Base-by-base conservation (phyloP, 225 moss, liverwort and hornwort species). In the Asterella californica region DNA sequence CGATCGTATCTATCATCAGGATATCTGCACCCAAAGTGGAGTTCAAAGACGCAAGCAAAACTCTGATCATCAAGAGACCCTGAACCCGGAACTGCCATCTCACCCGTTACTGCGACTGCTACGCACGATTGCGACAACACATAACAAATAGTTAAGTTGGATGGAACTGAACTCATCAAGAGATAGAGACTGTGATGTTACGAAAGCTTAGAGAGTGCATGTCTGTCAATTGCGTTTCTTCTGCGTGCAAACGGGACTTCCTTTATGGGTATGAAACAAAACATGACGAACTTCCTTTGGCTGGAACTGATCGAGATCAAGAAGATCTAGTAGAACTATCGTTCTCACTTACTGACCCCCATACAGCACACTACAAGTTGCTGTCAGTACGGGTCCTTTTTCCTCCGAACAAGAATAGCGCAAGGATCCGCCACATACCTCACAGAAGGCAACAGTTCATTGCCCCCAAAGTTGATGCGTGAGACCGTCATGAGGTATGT, bases 401-500 rank as follows among this genome's bases (percentile, higher is more conserved):
- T 54, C 6, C 53, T 54, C n/a, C 14, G 8, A 38, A 19, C 32
- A 32, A 30, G 30, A 2, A 22, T 5, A 67, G 21, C 29, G 1
- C 30, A 27, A 67, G 37, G 67, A 11, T 37, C 33, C 8, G 30
- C 32, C 1, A 63, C 1, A 3, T 67, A 72, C 72, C 72, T 72
- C 0, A 72, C 6, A 10, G 72, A 12, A 27, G 72, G 72, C 47
- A 0, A 0, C 2, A 22, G 49, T 24, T 5, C 14, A 29, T 63
- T n/a, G 38, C 38, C 77, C 0, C 77, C 77, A 46, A 60, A 77
- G 33, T 77, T 64, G 38, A 77, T 61, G 36, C 77, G 77, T 42
- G 34, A 60, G 4, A 77, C 25, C 2, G 59, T 55, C 24, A 63
- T n/a, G 6, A 77, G 62, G 29, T 77, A 77, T 0, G 77, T 36